Conservation (phyloP, 495 filamentous ascomycete genomes). For the Stereocaulon alpinum region DNA sequence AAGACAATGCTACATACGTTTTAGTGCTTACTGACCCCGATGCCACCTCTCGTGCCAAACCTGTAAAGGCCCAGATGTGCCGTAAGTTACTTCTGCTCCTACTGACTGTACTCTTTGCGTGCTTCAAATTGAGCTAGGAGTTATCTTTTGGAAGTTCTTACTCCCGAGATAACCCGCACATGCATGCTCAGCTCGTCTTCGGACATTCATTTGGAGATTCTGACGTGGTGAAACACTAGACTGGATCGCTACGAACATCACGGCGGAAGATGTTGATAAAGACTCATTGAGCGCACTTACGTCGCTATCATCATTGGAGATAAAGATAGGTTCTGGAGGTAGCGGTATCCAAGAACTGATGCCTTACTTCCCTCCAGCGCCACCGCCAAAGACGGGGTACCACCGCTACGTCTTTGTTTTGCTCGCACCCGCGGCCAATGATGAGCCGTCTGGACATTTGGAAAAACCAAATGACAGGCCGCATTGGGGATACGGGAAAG, state of each 20-base stretch:
- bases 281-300: slow-evolving; percentile 14
- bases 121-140: too few species aligned
- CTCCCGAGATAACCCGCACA: too few species aligned
- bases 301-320: slow-evolving; percentile 10
- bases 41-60: slow-evolving; percentile 53
- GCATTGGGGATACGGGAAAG: slow-evolving; percentile 51
- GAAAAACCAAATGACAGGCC: slow-evolving; percentile 46
- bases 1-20: slow-evolving; percentile 27
- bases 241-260: slow-evolving; percentile 49
- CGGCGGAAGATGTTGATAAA: slow-evolving; percentile 17
- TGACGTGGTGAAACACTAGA: slow-evolving; percentile 19
- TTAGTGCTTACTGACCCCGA: slow-evolving; percentile 59
- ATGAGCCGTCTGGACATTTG: slow-evolving; percentile 26
- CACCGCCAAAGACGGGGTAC: slow-evolving; percentile 54
- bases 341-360: slow-evolving; percentile 36
- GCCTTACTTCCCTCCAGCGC: slow-evolving; percentile 49
- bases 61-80: slow-evolving; percentile 61
- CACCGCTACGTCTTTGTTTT: slow-evolving; percentile 60
- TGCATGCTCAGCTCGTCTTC: too few species aligned
- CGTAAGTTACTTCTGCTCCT: slow-evolving; percentile 17
- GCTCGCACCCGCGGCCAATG: slow-evolving; percentile 34
- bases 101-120: too few species aligned
- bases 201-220: too few species aligned
- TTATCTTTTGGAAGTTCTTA: too few species aligned
- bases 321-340: not conserved